Percentiles rank a stretch among this genome's conserved stretches.
Evolutionary conservation across 2,329 filamentous ascomycete genomes (phyloP).

Genomic region (Cladosporium sp.): DNA sequence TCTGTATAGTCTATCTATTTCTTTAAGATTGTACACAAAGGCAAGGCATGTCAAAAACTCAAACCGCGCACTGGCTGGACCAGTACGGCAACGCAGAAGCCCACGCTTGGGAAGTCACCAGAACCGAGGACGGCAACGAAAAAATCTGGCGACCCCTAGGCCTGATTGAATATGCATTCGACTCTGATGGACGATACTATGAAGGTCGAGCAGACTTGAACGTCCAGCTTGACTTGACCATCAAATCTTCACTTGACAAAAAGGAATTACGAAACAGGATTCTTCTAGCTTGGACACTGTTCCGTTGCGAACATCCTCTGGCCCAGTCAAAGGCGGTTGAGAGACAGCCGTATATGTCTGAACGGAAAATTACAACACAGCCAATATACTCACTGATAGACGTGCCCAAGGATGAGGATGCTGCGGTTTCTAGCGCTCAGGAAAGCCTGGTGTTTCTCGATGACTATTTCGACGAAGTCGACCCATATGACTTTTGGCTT

Average conservation of each 20-base stretch:
- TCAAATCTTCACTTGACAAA: slow-evolving; percentile 30
- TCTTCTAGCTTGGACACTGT: slow-evolving; percentile 36
- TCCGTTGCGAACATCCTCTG: slow-evolving; percentile 37
- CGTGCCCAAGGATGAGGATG: slow-evolving; percentile 24
- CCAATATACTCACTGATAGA: slow-evolving; percentile 34
- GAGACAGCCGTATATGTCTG: slow-evolving; percentile 13
- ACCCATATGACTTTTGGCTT: slow-evolving; percentile 35
- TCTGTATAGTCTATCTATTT: too few relatives aligned
- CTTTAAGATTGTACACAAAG: neutral
- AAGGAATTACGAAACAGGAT: slow-evolving; percentile 33
- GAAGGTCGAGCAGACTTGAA: slow-evolving; percentile 46
- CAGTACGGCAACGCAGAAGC: slow-evolving; percentile 28
- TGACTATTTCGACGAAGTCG: slow-evolving; percentile 33
- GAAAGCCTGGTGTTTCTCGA: slow-evolving; percentile 36
- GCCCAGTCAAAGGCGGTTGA: slow-evolving; percentile 31
- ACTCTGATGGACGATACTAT: slow-evolving; percentile 40
- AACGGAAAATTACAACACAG: slow-evolving; percentile 7
- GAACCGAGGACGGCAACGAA: slow-evolving; percentile 17
- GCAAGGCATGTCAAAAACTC: neutral
- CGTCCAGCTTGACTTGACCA: slow-evolving; percentile 34
- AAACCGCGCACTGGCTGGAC: slow-evolving; percentile 17
- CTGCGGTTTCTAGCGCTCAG: slow-evolving; percentile 30
- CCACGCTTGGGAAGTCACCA: slow-evolving; percentile 34
- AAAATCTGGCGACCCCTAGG: slow-evolving; percentile 38
- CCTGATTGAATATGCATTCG: slow-evolving; percentile 42